phyloP scores from a whole-genome alignment of 2,329 filamentous ascomycete genomes.

The Lecanicillium sp. region DNA sequence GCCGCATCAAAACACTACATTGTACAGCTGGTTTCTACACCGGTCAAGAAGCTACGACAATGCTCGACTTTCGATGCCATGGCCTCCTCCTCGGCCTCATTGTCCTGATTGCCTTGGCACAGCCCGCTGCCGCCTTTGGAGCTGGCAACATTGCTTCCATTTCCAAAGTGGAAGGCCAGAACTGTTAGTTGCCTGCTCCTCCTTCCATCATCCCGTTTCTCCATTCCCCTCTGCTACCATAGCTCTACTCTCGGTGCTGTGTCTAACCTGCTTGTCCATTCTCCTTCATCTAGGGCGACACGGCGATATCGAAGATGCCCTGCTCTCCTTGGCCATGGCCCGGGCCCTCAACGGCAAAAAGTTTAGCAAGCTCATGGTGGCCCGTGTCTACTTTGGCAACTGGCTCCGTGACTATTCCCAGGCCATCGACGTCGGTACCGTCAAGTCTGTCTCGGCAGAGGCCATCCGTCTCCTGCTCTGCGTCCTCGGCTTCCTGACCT shows the following conservation, averaged over 20 bases:
- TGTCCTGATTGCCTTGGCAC: slow-evolving; percentile 58
- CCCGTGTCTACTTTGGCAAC: slow-evolving; percentile 92
- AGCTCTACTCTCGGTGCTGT: no score
- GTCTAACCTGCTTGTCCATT: no score
- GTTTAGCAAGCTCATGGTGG: slow-evolving; percentile 80
- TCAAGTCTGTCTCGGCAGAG: slow-evolving; percentile 85
- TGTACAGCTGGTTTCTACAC: background rate
- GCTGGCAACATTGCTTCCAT: slow-evolving; percentile 82
- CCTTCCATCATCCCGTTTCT: background rate
- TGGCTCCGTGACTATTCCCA: slow-evolving; percentile 93
- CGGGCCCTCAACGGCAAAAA: slow-evolving; percentile 57
- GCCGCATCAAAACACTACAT: no score
- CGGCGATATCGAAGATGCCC: slow-evolving; percentile 87
- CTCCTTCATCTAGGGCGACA: slow-evolving; percentile 54
- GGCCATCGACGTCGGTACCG: slow-evolving; percentile 84
- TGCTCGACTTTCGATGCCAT: slow-evolving; percentile 41
- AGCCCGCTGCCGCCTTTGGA: slow-evolving; percentile 69
- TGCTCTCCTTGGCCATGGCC: slow-evolving; percentile 61
- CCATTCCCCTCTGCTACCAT: no score
- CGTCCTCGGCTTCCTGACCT: slow-evolving; percentile 77
- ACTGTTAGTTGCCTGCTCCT: slow-evolving; percentile 46
- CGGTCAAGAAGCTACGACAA: slow-evolving; percentile 18
- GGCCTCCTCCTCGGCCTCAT: slow-evolving; percentile 47
- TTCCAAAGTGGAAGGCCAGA: slow-evolving; percentile 74
- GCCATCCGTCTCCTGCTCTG: slow-evolving; percentile 85